Evolutionary conservation across 208 protist genomes (phyloP).

Genomic region (Phytomonas francai): DNA sequence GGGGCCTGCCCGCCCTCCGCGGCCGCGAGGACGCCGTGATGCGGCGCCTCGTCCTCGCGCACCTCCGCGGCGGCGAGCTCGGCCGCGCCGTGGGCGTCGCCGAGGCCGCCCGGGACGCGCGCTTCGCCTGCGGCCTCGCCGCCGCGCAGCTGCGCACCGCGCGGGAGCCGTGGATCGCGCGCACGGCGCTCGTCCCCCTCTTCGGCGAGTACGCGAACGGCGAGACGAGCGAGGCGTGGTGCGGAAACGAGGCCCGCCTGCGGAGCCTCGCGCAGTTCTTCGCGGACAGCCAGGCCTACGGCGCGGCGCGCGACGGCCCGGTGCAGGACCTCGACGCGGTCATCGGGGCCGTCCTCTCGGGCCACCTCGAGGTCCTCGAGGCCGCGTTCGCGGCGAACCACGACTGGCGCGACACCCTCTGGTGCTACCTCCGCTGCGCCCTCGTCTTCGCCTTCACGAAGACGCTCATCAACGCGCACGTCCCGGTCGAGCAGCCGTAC

Average conservation of each 20-base stretch:
- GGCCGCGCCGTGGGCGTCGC: slow-evolving; percentile 48
- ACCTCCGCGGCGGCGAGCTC: slow-evolving; percentile 65
- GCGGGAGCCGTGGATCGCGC: slow-evolving; percentile 54
- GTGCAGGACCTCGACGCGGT: slow-evolving; percentile 19
- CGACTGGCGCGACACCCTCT: slow-evolving; percentile 56
- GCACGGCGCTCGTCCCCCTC: slow-evolving; percentile 52
- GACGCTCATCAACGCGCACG: slow-evolving; percentile 29
- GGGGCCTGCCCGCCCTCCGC: slow-evolving; percentile 18
- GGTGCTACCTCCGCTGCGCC: slow-evolving; percentile 66
- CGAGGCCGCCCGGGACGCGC: slow-evolving; percentile 35
- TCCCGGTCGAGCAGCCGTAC: slow-evolving; percentile 19
- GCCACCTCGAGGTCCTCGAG: slow-evolving; percentile 58
- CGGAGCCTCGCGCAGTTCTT: slow-evolving; percentile 71
- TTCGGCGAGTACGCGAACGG: slow-evolving; percentile 84
- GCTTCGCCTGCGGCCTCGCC: slow-evolving; percentile 72
- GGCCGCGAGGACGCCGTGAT: slow-evolving; percentile 54
- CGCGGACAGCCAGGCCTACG: slow-evolving; percentile 32
- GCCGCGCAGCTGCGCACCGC: slow-evolving; percentile 75
- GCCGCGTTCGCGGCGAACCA: slow-evolving; percentile 38
- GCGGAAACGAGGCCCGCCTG: slow-evolving; percentile 63
- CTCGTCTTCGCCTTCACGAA: slow-evolving; percentile 71
- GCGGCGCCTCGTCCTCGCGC: slow-evolving; percentile 58
- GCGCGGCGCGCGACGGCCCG: background rate
- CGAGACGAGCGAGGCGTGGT: slow-evolving; percentile 42
- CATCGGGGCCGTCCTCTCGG: slow-evolving; percentile 66